Evolutionary conservation across 441 rosid species (phyloP).

Genomic region (Populus hybrid): DNA sequence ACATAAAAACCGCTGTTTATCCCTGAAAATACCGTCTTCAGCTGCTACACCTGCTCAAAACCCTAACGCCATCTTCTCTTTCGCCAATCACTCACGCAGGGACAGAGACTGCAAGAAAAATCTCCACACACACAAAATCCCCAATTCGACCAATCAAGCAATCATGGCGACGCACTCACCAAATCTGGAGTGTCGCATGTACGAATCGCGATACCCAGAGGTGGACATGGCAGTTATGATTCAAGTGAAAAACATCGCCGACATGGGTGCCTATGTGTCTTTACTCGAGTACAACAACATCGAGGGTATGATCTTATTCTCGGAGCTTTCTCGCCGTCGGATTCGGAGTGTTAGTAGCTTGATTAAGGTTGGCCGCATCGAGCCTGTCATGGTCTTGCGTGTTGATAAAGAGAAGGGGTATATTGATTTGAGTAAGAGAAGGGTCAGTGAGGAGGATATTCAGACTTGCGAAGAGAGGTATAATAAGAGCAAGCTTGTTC

Average conservation of each 20-base stretch:
- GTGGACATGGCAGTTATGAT: constrained; percentile 99
- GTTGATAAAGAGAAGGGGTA: constrained; percentile 93
- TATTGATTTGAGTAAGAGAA: constrained; percentile 92
- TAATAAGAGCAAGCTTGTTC: constrained; percentile 97
- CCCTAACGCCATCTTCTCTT: constrained; percentile 34
- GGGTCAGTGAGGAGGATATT: constrained; percentile 94
- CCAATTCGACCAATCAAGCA: not conserved
- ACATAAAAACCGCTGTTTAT: not conserved
- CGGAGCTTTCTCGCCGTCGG: constrained; percentile 97
- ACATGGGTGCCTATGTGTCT: constrained; percentile 96
- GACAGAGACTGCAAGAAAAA: constrained; percentile 11
- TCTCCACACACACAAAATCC: not conserved
- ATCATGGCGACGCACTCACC: constrained; percentile 51
- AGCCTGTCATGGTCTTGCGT: constrained; percentile 97
- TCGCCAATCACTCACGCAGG: not conserved
- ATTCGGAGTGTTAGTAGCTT: constrained; percentile 94
- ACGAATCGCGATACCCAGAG: constrained; percentile 87
- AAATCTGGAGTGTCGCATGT: constrained; percentile 95
- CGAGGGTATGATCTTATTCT: constrained; percentile 96
- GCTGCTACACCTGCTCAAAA: not conserved
- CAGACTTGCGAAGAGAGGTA: constrained; percentile 95
- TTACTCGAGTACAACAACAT: constrained; percentile 95
- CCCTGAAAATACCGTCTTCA: not conserved
- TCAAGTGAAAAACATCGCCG: constrained; percentile 93
- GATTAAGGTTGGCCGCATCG: constrained; percentile 91